Conservation (phyloP, 2,329 filamentous ascomycete genomes). For the Pseudogymnoascus destructans region DNA sequence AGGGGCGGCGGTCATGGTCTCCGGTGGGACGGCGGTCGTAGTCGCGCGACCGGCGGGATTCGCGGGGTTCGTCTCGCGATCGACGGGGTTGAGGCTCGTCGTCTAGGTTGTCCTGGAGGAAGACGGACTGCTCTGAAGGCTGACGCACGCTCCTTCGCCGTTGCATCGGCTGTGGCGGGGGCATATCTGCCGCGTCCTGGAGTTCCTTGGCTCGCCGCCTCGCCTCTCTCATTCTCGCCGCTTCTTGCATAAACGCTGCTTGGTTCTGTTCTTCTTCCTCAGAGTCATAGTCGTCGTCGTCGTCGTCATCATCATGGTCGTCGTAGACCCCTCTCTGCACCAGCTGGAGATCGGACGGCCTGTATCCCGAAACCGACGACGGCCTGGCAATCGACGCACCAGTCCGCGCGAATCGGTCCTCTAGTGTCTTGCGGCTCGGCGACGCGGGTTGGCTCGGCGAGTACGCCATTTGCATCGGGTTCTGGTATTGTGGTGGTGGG, state of each 20-base stretch:
- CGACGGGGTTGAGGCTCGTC: background rate
- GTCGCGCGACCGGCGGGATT: background rate
- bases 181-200: background rate
- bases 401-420: background rate
- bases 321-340: background rate
- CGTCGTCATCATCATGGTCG: background rate
- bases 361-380: background rate
- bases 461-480: background rate
- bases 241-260: background rate
- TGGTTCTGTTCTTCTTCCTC: slow-evolving; percentile 10
- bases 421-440: background rate
- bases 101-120: background rate
- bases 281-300: background rate
- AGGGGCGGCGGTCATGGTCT: background rate
- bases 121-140: background rate
- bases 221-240: background rate
- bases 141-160: background rate
- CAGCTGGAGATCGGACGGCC: background rate
- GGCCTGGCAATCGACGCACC: background rate
- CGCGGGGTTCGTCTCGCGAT: background rate
- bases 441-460: background rate
- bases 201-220: background rate
- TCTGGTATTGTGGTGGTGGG: background rate
- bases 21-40: background rate
- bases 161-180: background rate